Evolutionary conservation across 495 filamentous ascomycete species (phyloP), one percentile per base, ranked within the genome.

Genomic region (Penicillium diatomitis): DNA sequence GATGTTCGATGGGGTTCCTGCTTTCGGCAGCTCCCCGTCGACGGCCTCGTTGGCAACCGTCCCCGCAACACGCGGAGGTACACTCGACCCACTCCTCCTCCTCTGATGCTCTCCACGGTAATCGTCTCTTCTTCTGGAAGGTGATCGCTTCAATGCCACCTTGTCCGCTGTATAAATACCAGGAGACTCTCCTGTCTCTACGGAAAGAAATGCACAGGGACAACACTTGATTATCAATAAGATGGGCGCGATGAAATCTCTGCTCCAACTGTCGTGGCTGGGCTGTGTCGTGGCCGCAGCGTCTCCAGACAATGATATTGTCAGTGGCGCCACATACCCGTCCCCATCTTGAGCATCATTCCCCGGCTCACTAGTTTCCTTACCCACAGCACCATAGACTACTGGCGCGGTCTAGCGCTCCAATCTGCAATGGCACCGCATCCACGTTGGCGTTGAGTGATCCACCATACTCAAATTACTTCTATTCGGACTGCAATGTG

Each of bases 381-480:
- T 31, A 4, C 28, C 29, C 12, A 49, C 41, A 32, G 11, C 34
- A 2, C 20, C 20, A 20, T 20, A 20, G 20, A 20, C 34, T 45
- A 9, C 35, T 41, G 9, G 27, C 39, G 3, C 47, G 47, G 32
- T 41, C 47, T 4, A 12, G 10, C 37, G 47, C 44, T 2, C 45
- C 55, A 10, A 12, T 12, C 38, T 61, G 58, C 36, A 10, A 28
- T 8, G 45, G 41, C 43, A 10, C 40, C 30, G 12, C 55, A 9
- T 55, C 61, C 2, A 62, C 51, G 4, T 42, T 66, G 8, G 54
- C 61, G 3, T 48, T 66, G 0, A 52, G 44, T 10, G 63, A 64
- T 38, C 69, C 64, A 7, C 81, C 81, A 1, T 83, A 83, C 60
- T 65, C 78, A 32, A 81, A 84, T 51, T 84, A 81, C 61, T 82